Evolutionary conservation across 2,329 filamentous ascomycete species (phyloP), one percentile per base, ranked within the genome.

Genomic region (Aspergillus versicolor): DNA sequence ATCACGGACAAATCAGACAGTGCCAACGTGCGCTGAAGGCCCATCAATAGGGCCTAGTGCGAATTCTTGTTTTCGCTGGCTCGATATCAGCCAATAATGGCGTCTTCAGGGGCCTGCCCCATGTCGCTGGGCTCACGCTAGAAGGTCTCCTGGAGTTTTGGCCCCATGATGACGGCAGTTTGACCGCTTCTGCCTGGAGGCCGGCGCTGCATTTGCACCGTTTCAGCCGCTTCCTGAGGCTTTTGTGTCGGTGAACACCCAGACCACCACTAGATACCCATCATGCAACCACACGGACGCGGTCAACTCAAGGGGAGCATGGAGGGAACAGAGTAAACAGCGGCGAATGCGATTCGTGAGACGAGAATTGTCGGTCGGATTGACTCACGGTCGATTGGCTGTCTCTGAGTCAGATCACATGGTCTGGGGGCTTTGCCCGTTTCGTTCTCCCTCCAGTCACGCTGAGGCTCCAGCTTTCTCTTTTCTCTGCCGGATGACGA

Each of bases 41-140:
- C 67, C 67, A 69, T 66, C 48, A 43, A 52, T 66, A 70, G 60
- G 65, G 66, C 61, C 62, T 64, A 67, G 63, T 45, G 61, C 53
- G 40, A 30, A 40, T 43, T 50, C 43, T 46, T 54, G 44, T 50
- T 38, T 27, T 5, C 32, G 42, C 24, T 24, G 43, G 32, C 15
- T 9, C 8, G 6, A 2, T 2, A 9, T n/a, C 5, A 32, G 15
- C 55, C 55, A 57, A 57, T 57, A 41, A 49, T 49, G n/a, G 30
- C 12, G 19, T 37, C 41, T 19, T 3, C 30, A 38, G 21, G 11
- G 12, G 11, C 7, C 12, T 51, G 46, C 47, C 47, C 54, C 45
- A 37, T 41, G 11, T 17, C 5, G 47, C 46, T 34, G 22, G 37
- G 24, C 37, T 30, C 21, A n/a, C 42, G 27, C 42, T 52, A 46